Conservation (phyloP, 2,329 filamentous ascomycete species). For the Xylariaceae sp. region DNA sequence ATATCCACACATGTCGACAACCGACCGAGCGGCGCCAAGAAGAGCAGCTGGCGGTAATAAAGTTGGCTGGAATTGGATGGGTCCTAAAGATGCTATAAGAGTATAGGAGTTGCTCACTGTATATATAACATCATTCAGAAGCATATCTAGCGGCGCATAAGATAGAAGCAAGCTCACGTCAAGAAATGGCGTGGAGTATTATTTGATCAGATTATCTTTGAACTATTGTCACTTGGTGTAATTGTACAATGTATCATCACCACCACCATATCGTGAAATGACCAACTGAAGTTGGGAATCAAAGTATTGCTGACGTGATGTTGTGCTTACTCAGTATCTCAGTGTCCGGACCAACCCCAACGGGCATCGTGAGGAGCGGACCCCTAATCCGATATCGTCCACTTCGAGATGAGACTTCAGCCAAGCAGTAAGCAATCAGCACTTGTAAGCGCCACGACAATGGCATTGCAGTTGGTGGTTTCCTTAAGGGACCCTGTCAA, state of each 20-base stretch:
- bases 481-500: no score
- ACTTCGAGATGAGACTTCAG: neutral
- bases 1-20: no score
- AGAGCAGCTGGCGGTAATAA: no score
- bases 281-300: neutral
- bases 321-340: conserved; percentile 10
- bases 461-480: neutral
- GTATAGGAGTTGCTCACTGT: no score
- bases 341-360: conserved; percentile 22
- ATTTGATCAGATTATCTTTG: no score
- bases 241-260: no score
- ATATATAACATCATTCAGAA: no score
- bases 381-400: conserved; percentile 5
- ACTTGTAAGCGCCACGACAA: neutral
- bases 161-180: conserved; percentile 6
- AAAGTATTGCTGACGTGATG: conserved; percentile 2
- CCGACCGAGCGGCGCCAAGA: no score
- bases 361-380: conserved; percentile 15
- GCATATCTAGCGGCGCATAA: neutral
- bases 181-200: neutral
- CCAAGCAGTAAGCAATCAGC: neutral
- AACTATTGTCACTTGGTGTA: no score
- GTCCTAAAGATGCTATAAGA: no score
- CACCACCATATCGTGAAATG: no score
- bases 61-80: no score